Evolutionary conservation across 179 eudicot species (phyloP), one percentile per base, ranked within the genome.

Genomic region (Heliamphora pulchella): DNA sequence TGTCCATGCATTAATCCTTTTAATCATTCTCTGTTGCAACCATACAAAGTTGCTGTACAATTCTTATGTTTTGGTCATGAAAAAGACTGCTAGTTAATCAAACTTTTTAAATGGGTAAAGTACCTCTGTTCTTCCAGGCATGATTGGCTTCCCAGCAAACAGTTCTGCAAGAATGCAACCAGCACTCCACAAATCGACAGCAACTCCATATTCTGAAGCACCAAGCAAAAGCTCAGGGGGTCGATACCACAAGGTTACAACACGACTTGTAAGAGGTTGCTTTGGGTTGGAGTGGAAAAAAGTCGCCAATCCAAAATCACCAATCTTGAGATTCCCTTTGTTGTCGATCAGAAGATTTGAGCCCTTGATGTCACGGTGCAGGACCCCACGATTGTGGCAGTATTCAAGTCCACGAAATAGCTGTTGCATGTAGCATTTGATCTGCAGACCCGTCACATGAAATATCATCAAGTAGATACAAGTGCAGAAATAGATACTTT

Each of bases 71-170:
- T 10, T 51, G 53, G 58, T 43, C 14, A n/a, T 57, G 59, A 20
- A 75, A 50, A 75, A 31, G 46, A 7, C 51, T 43, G 51, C 51
- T 46, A 10, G 15, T 59, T 50, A 57, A 58, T 58, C 48, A 64
- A 74, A 75, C 20, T 53, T 73, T 78, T 64, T 6, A 55, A 70
- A 31, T n/a, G 8, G 78, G 74, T 46, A 53, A 47, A 39, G 61
- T 88, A 91, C 94, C 94, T 91, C 94, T 48, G 94, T 91, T 84
- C 94, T 87, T 85, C 94, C 94, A 17, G 92, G 92, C 94, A 91
- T 91, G 65, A 91, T 89, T 66, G 94, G 92, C 79, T 88, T 91
- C 70, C 94, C 92, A 43, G 88, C 87, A 88, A 82, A 91, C 17
- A 91, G 63, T 83, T 91, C 94, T 18, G 94, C 94, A 75, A 91